Evolutionary conservation across 2,329 filamentous ascomycete genomes (phyloP), one percentile per base, ranked within the genome.

Genomic region (Berkeleyomyces rouxiae): DNA sequence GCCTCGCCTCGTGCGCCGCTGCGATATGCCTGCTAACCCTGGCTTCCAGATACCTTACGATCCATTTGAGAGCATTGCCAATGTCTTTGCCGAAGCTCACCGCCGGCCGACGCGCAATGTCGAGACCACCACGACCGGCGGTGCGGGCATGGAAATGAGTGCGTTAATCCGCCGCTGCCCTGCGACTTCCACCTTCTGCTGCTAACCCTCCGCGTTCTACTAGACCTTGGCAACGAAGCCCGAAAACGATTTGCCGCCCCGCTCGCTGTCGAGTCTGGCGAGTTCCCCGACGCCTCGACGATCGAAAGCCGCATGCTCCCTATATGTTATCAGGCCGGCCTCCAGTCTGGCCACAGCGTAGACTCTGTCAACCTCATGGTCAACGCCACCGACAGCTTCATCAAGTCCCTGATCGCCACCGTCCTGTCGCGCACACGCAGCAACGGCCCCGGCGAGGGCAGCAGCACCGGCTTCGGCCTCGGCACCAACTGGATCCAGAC

Each of bases 141-240:
- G 86, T 23, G 79, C 92, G 55, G 90, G 88, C 67, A 90, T 64
- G 43, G 63, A 83, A 67, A 86, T 92, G 78, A 95, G 86, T 90
- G 77, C 71, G 84, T 74, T 31, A 13, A 33, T 9, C 3, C 1
- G 4, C 16, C 23, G 23, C 16, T 2, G 23, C 23, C 23, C 23
- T 23, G 23, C 16, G 16, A 16, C 7, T 13, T n/a, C 33, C 9
- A 6, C 23, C 37, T 23, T 36, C 11, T 39, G 10, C 39, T 44
- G 31, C 59, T 53, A 23, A 40, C 39, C 39, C 10, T 23, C 31
- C 42, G 10, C 37, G n/a, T 60, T 40, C 40, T 36, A 36, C 7
- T 65, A 85, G 82, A 85, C 68, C 80, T 82, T 72, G 83, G 86
- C 65, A 71, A 86, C 16, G 84, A 87, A 67, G 86, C 86, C 65